Evolutionary conservation across 805 yeast species (phyloP).

Genomic region (Cephaloascus fragrans): DNA sequence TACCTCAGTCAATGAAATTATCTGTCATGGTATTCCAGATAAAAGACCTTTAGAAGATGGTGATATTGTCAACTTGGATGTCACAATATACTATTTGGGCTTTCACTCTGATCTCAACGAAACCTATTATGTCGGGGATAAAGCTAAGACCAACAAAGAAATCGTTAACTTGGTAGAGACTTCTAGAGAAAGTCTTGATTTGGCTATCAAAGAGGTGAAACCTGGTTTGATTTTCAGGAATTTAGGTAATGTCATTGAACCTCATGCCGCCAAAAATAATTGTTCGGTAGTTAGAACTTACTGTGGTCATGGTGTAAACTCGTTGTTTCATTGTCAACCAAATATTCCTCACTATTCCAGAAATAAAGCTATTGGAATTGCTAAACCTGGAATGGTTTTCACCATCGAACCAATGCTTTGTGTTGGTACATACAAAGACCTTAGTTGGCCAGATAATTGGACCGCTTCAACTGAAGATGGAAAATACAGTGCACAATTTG

Average conservation of each 20-base stretch:
- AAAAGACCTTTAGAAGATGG: slow-evolving; percentile 81
- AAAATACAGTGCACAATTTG: slow-evolving; percentile 84
- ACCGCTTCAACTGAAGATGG: slow-evolving; percentile 91
- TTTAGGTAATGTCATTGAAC: slow-evolving; percentile 81
- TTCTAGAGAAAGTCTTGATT: slow-evolving; percentile 76
- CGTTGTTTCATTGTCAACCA: slow-evolving; percentile 84
- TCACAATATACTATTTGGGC: slow-evolving; percentile 77
- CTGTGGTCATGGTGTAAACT: slow-evolving; percentile 91
- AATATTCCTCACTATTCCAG: slow-evolving; percentile 90
- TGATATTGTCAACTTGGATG: slow-evolving; percentile 87
- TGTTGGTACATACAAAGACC: slow-evolving; percentile 71
- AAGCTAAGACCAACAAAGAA: slow-evolving; percentile 69
- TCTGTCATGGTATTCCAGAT: slow-evolving; percentile 98
- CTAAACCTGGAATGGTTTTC: slow-evolving; percentile 93
- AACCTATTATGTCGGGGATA: slow-evolving; percentile 92
- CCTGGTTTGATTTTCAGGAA: slow-evolving; percentile 88
- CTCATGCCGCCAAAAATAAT: slow-evolving; percentile 66
- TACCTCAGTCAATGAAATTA: slow-evolving; percentile 88
- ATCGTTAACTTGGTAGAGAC: slow-evolving; percentile 82
- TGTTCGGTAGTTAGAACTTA: slow-evolving; percentile 85
- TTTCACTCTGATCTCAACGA: slow-evolving; percentile 93
- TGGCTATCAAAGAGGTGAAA: slow-evolving; percentile 76
- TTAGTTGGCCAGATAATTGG: slow-evolving; percentile 97
- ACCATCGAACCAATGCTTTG: slow-evolving; percentile 98
- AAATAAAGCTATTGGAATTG: slow-evolving; percentile 87